A percentile compares a stretch with the other conserved stretches of the same genome.
These are phyloP conservation scores for Darksidea phi DNA, from an alignment of 495 filamentous ascomycete genomes.

Conservation along the genomic window DNA sequence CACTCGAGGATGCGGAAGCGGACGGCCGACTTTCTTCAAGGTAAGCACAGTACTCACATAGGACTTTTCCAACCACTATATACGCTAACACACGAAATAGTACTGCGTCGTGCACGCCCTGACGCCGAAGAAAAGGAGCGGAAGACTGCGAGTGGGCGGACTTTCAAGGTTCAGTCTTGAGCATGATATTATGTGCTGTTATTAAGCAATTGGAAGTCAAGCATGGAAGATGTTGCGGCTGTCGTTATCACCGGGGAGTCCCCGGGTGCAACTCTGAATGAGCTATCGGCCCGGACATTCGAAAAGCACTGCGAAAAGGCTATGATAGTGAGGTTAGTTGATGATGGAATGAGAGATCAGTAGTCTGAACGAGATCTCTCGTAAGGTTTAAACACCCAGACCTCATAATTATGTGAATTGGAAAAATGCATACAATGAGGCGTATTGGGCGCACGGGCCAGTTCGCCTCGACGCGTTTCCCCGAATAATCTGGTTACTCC, in stretches of 20 bases:
- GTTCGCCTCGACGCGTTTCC: background rate
- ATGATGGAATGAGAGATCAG: no score
- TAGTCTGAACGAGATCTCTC: no score
- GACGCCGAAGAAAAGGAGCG: constrained; percentile 97
- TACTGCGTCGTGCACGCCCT: constrained; percentile 84
- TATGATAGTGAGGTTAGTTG: no score
- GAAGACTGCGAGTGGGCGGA: constrained; percentile 95
- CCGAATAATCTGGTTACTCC: background rate
- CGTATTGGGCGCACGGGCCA: constrained; percentile 21
- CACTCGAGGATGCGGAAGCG: constrained; percentile 95
- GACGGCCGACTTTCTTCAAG: constrained; percentile 97
- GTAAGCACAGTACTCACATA: constrained; percentile 51
- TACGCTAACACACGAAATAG: constrained; percentile 44
- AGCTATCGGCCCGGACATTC: no score
- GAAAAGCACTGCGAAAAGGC: background rate
- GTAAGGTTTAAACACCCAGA: no score
- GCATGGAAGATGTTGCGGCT: background rate
- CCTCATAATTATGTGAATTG: no score
- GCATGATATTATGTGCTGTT: background rate
- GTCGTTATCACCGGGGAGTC: no score
- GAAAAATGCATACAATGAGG: no score
- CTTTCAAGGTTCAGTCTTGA: constrained; percentile 72
- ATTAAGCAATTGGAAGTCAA: background rate
- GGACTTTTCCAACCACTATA: background rate
- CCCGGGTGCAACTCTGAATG: no score